These are phyloP conservation scores for Fomes fomentarius DNA, from an alignment of 1,284 basidiomycete species.

Conservation along the genomic window DNA sequence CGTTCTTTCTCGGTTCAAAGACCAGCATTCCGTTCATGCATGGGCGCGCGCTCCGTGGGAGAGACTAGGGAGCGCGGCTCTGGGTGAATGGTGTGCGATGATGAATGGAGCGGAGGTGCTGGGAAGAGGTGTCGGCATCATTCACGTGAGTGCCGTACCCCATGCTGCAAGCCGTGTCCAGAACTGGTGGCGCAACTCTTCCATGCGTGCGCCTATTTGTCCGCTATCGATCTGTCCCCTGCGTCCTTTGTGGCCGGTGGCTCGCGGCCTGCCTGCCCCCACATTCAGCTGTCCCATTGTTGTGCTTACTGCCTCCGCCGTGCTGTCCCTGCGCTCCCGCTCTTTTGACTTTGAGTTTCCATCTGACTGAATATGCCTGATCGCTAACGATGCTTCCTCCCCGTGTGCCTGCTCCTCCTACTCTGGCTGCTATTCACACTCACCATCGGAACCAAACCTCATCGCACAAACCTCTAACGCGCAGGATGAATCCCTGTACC, in stretches of 20 bases:
- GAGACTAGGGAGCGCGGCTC: background rate
- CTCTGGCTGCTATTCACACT: background rate
- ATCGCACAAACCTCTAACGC: background rate
- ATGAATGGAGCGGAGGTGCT: background rate
- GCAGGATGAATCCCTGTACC: conserved; percentile 92
- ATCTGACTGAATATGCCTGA: conserved; percentile 28
- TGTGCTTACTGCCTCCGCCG: background rate
- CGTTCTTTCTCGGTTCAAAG: conserved; percentile 4
- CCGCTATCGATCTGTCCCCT: background rate
- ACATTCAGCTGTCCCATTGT: background rate
- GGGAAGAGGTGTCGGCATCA: background rate
- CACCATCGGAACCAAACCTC: background rate
- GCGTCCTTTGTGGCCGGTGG: background rate
- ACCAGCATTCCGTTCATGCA: conserved; percentile 4
- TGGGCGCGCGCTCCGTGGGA: conserved; percentile 2
- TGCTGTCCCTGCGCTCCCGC: background rate
- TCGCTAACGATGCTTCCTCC: conserved; percentile 11
- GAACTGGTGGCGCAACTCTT: conserved; percentile 8
- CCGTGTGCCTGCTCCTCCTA: background rate
- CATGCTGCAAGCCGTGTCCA: background rate
- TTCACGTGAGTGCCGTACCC: conserved; percentile 5
- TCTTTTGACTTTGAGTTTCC: background rate
- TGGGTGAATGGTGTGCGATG: background rate
- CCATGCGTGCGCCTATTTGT: conserved; percentile 1
- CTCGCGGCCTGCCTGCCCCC: background rate